Percentiles rank a stretch among this genome's conserved stretches.
phyloP scores from a whole-genome alignment of 495 filamentous ascomycete genomes.

The Hypoxylon perforatum region DNA sequence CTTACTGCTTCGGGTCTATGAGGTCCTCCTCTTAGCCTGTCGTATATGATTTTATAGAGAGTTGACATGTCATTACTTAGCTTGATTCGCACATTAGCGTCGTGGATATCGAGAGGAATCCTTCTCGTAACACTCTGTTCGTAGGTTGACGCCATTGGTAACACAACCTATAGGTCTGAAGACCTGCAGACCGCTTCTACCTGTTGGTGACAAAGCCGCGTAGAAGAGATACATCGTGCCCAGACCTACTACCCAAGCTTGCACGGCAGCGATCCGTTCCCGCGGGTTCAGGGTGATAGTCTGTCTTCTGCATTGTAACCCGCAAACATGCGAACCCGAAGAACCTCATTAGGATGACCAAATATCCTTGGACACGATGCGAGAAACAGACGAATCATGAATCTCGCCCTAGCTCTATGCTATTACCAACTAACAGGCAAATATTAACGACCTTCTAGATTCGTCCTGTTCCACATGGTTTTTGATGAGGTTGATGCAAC shows the following conservation, averaged over 20 bases:
- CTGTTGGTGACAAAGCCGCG: neutral
- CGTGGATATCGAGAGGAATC: constrained; percentile 4
- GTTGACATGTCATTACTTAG: neutral
- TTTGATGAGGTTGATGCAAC: constrained; percentile 37
- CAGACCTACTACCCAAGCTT: constrained; percentile 13
- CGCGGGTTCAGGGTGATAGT: constrained; percentile 14
- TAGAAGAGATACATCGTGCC: no score
- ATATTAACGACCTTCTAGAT: constrained; percentile 37
- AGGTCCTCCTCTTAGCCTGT: constrained; percentile 6
- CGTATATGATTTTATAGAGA: neutral
- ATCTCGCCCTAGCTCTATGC: neutral
- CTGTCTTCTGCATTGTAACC: constrained; percentile 22
- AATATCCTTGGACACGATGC: constrained; percentile 26
- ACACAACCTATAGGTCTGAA: constrained; percentile 5
- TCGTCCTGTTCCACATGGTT: constrained; percentile 36
- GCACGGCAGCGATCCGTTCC: constrained; percentile 18
- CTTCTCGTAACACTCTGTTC: constrained; percentile 25
- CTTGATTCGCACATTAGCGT: neutral
- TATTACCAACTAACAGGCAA: constrained; percentile 15
- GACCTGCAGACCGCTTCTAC: constrained; percentile 39
- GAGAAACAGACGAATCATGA: constrained; percentile 21
- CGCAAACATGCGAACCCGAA: constrained; percentile 37
- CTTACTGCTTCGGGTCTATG: constrained; percentile 3
- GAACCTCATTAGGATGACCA: constrained; percentile 3
- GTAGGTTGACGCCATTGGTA: constrained; percentile 3